A percentile compares a stretch with the other conserved stretches of the same genome.
Conservation (phyloP, 2,329 filamentous ascomycete species). For the Xylariaceae sp. region DNA sequence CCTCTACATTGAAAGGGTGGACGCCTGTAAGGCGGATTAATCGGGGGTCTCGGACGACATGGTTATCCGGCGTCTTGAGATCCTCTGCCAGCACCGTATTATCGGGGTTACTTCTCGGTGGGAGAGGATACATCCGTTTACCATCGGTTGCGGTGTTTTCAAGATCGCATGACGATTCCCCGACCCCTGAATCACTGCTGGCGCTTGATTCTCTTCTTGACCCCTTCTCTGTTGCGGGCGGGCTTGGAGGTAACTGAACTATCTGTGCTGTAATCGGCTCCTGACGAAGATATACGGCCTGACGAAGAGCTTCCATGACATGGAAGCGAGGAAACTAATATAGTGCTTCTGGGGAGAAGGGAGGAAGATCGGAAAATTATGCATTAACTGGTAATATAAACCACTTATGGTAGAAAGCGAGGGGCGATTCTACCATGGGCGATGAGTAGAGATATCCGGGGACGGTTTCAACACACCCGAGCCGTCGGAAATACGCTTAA, state of each 20-base stretch:
- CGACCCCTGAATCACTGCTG: slow-evolving; percentile 30
- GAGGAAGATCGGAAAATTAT: slow-evolving; percentile 9
- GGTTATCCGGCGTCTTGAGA: slow-evolving; percentile 78
- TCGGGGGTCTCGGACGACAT: slow-evolving; percentile 78
- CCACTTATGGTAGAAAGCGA: background rate
- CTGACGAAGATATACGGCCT: slow-evolving; percentile 17
- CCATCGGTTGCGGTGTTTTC: slow-evolving; percentile 21
- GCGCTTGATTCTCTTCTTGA: slow-evolving; percentile 42
- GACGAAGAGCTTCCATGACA: slow-evolving; percentile 14
- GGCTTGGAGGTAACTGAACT: slow-evolving; percentile 42
- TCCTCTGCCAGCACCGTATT: slow-evolving; percentile 73
- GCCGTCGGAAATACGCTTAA: background rate
- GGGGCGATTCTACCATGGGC: too few relatives aligned
- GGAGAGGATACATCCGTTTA: slow-evolving; percentile 60
- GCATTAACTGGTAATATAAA: slow-evolving; percentile 9
- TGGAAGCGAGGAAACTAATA: background rate
- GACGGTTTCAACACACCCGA: too few relatives aligned
- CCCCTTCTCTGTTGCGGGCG: slow-evolving; percentile 43
- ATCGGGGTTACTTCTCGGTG: slow-evolving; percentile 61
- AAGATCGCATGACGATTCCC: slow-evolving; percentile 13
- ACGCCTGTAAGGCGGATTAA: slow-evolving; percentile 85
- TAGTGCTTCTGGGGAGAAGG: background rate
- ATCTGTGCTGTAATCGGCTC: slow-evolving; percentile 14
- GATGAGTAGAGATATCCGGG: too few relatives aligned
- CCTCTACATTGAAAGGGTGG: slow-evolving; percentile 90